Conservation (phyloP, 345 rosid species). For the Brassica juncea region DNA sequence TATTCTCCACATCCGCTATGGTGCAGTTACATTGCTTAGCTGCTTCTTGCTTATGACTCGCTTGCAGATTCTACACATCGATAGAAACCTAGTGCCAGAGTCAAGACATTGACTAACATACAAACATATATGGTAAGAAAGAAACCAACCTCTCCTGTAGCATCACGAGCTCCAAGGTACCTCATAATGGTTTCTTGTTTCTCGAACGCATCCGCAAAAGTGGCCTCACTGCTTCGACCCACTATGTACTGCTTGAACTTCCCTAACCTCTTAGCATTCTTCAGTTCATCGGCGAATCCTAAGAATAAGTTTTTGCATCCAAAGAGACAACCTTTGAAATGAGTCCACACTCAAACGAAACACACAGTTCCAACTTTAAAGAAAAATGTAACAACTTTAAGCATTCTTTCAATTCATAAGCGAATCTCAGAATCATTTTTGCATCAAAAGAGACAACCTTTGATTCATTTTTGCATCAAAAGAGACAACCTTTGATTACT, state of each 20-base stretch:
- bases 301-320: background rate
- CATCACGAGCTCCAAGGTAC: conserved; percentile 67
- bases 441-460: background rate
- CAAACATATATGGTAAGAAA: background rate
- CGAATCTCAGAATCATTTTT: background rate
- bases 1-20: conserved; percentile 74
- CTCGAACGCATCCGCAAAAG: conserved; percentile 76
- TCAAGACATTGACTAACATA: conserved; percentile 35
- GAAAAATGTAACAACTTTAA: background rate
- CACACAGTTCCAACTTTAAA: background rate
- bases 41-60: conserved; percentile 77
- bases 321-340: background rate
- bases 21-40: conserved; percentile 82
- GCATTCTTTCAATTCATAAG: background rate
- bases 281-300: conserved; percentile 83
- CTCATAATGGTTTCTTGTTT: conserved; percentile 82
- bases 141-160: conserved; percentile 79
- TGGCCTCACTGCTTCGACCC: conserved; percentile 85
- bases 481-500: background rate
- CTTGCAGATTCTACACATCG: conserved; percentile 78
- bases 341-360: background rate
- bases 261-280: conserved; percentile 68
- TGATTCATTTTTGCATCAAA: background rate
- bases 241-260: conserved; percentile 73
- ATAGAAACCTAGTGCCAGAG: conserved; percentile 49